Evolutionary conservation across 495 filamentous ascomycete species (phyloP).

Genomic region (Platismatia glauca): DNA sequence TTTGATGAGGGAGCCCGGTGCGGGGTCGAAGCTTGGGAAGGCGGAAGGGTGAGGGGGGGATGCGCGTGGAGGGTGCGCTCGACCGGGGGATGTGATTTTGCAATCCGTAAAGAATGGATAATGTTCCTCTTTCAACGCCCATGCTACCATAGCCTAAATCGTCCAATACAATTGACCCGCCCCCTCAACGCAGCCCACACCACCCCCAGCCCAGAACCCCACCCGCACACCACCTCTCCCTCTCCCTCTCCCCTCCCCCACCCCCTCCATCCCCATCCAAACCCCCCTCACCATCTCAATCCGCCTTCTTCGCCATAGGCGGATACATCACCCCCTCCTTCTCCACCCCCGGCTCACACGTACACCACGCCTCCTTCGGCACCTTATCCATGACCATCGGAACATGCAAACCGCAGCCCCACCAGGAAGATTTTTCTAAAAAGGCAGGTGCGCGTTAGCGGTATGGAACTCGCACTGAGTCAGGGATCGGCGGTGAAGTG

Average conservation of each 20-base stretch:
- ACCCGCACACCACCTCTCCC: neutral
- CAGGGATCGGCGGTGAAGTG: too few species aligned
- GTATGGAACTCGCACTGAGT: too few species aligned
- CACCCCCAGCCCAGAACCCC: neutral
- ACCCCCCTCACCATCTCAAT: constrained; percentile 12
- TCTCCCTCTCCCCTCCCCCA: neutral
- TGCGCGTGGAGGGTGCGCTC: neutral
- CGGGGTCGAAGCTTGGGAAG: neutral
- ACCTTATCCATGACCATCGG: constrained; percentile 56
- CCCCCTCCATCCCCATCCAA: constrained; percentile 10
- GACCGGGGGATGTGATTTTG: neutral
- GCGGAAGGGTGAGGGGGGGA: neutral
- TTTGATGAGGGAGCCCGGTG: constrained; percentile 18
- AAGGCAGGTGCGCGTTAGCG: neutral
- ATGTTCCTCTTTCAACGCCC: neutral
- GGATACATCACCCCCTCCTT: constrained; percentile 54
- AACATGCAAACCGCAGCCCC: constrained; percentile 62
- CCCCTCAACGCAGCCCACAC: neutral
- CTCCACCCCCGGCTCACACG: constrained; percentile 53
- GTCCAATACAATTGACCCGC: neutral
- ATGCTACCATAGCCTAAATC: neutral
- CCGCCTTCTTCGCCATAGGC: constrained; percentile 46
- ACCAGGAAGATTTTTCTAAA: constrained; percentile 65
- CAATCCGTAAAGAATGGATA: neutral
- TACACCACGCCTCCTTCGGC: constrained; percentile 52